Percentiles rank a stretch among this genome's conserved stretches.
phyloP scores from a whole-genome alignment of 768 basidiomycete genomes.

The Cystofilobasidium bisporidii region DNA sequence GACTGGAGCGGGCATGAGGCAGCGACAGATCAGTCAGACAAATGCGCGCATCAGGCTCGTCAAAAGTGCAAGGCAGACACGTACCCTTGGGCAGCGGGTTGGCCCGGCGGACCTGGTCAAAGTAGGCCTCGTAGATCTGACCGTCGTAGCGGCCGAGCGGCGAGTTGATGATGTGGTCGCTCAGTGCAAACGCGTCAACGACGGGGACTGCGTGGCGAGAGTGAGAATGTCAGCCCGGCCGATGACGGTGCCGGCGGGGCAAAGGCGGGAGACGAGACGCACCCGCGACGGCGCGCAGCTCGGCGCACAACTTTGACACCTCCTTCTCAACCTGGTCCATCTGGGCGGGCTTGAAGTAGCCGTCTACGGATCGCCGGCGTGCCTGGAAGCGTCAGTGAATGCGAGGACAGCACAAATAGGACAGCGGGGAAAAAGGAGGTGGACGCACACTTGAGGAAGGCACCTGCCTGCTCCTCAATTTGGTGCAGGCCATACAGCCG shows the following conservation, averaged over 20 bases:
- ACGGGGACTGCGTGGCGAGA: conserved; percentile 32
- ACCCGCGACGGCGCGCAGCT: conserved; percentile 37
- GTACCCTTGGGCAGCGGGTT: conserved; percentile 41
- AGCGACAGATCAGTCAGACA: neutral
- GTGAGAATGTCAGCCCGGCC: neutral
- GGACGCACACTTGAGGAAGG: conserved; percentile 42
- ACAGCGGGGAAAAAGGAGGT: neutral
- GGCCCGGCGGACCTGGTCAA: conserved; percentile 42
- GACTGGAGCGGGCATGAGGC: conserved; percentile 10
- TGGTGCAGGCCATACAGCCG: conserved; percentile 42
- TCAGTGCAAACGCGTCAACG: conserved; percentile 39
- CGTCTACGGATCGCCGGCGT: conserved; percentile 31
- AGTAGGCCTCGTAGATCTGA: conserved; percentile 44
- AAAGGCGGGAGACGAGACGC: conserved; percentile 20
- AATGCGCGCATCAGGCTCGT: neutral
- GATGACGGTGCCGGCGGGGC: neutral
- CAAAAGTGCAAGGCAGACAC: neutral
- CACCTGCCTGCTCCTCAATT: conserved; percentile 44
- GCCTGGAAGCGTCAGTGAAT: too few species aligned
- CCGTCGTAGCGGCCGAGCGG: conserved; percentile 44
- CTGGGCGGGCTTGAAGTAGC: conserved; percentile 36
- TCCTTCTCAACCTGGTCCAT: conserved; percentile 36
- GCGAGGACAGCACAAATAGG: neutral
- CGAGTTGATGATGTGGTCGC: conserved; percentile 37
- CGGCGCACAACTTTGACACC: conserved; percentile 37